Conservation (phyloP, 2,329 filamentous ascomycete genomes). For the Colletotrichum chlorophyti region DNA sequence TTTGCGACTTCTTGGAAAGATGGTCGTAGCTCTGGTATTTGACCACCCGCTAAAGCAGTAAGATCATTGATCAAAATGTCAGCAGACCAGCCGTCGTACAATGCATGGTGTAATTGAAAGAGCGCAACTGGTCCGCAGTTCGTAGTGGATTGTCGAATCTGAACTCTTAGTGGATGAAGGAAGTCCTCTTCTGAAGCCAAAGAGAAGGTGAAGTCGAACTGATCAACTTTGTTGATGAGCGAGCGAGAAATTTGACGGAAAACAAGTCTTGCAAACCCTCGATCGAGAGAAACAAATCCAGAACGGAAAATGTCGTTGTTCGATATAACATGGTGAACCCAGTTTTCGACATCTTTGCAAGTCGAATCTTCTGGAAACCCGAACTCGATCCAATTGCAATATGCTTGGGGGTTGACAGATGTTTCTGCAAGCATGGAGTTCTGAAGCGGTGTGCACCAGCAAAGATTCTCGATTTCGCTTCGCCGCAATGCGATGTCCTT, state of each 20-base stretch:
- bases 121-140: slow-evolving; percentile 41
- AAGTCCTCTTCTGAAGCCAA: slow-evolving; percentile 42
- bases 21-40: slow-evolving; percentile 47
- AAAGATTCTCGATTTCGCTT: slow-evolving; percentile 46
- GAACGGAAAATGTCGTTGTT: slow-evolving; percentile 74
- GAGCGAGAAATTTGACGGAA: slow-evolving; percentile 58
- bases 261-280: slow-evolving; percentile 66
- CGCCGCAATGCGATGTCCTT: not conserved
- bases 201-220: slow-evolving; percentile 45
- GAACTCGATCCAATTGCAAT: slow-evolving; percentile 81
- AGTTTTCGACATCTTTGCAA: slow-evolving; percentile 48
- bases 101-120: slow-evolving; percentile 77
- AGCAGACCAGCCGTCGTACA: slow-evolving; percentile 95
- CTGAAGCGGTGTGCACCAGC: slow-evolving; percentile 76
- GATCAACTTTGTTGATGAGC: slow-evolving; percentile 49
- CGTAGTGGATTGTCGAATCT: slow-evolving; percentile 47
- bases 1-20: slow-evolving; percentile 67
- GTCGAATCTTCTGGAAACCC: slow-evolving; percentile 51
- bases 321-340: slow-evolving; percentile 56
- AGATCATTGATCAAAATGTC: slow-evolving; percentile 77
- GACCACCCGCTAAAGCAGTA: slow-evolving; percentile 50
- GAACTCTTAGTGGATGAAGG: slow-evolving; percentile 67
- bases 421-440: slow-evolving; percentile 83
- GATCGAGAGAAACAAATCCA: slow-evolving; percentile 68
- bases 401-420: slow-evolving; percentile 61